These are phyloP conservation scores for Spergularia marina DNA, from an alignment of 148 eudicot genomes.

Conservation along the genomic window DNA sequence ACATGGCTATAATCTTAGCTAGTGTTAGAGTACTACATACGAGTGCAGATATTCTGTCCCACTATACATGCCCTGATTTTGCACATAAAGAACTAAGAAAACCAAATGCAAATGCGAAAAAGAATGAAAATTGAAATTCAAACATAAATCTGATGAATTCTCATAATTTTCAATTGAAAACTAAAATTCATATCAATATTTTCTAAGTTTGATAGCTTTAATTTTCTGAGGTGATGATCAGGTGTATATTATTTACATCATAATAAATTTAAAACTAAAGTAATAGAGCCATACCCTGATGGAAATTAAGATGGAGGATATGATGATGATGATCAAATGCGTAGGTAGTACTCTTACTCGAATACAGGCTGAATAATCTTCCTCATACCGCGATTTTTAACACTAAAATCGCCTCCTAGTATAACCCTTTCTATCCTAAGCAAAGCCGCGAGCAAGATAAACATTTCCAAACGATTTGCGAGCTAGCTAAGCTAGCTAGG, in stretches of 20 bases:
- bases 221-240: slow-evolving; percentile 1
- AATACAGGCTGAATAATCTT: no score
- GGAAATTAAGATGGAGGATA: neutral
- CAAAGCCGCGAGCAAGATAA: no score
- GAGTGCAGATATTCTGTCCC: no score
- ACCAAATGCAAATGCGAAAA: no score
- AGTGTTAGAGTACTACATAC: no score
- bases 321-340: no score
- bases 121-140: no score
- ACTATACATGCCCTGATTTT: no score
- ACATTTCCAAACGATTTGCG: no score
- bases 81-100: no score
- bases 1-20: no score
- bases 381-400: neutral
- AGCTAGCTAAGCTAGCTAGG: neutral
- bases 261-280: neutral
- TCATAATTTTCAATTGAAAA: neutral
- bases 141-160: neutral
- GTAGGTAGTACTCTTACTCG: no score
- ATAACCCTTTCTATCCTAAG: neutral
- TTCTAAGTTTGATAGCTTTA: slow-evolving; percentile 3
- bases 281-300: slow-evolving; percentile 12
- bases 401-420: slow-evolving; percentile 1
- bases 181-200: slow-evolving; percentile 10
- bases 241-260: slow-evolving; percentile 19